Percentiles rank a stretch among this genome's conserved stretches.
phyloP scores from a whole-genome alignment of 2,329 filamentous ascomycete genomes.

The Fusarium concolor region DNA sequence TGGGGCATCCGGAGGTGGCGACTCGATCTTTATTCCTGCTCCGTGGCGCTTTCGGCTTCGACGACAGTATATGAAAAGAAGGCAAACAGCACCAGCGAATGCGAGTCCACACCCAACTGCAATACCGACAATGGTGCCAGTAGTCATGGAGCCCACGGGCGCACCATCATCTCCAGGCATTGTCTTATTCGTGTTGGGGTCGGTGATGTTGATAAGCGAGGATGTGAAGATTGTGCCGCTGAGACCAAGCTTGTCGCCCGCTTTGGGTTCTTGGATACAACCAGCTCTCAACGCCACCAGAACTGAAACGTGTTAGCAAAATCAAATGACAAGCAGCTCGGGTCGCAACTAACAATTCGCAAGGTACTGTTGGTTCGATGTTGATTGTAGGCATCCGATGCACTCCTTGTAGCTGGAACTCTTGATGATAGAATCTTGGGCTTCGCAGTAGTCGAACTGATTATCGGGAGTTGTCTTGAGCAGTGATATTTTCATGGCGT shows the following conservation, averaged over 20 bases:
- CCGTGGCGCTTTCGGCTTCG: conserved; percentile 25
- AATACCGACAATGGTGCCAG: conserved; percentile 66
- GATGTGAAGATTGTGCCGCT: conserved; percentile 58
- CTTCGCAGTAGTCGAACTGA: conserved; percentile 57
- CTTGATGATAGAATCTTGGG: conserved; percentile 51
- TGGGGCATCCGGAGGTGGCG: conserved; percentile 12
- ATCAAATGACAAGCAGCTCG: background rate
- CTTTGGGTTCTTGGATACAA: conserved; percentile 58
- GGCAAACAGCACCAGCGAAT: conserved; percentile 55
- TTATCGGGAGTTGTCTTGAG: conserved; percentile 35
- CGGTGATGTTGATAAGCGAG: conserved; percentile 55
- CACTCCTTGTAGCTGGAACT: conserved; percentile 52
- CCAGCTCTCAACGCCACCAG: conserved; percentile 60
- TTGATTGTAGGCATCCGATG: conserved; percentile 57
- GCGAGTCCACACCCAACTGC: conserved; percentile 59
- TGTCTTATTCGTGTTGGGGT: conserved; percentile 45
- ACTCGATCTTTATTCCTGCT: conserved; percentile 28
- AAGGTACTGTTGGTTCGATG: conserved; percentile 56
- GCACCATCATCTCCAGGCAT: conserved; percentile 45
- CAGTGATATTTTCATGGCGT: conserved; percentile 49
- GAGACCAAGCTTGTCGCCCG: conserved; percentile 55
- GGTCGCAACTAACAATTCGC: conserved; percentile 60
- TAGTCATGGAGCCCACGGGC: conserved; percentile 52
- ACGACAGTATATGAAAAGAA: conserved; percentile 63
- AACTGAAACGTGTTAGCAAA: conserved; percentile 51